Conservation (phyloP, 495 filamentous ascomycete species). For the Aspergillus incahuasiensis region DNA sequence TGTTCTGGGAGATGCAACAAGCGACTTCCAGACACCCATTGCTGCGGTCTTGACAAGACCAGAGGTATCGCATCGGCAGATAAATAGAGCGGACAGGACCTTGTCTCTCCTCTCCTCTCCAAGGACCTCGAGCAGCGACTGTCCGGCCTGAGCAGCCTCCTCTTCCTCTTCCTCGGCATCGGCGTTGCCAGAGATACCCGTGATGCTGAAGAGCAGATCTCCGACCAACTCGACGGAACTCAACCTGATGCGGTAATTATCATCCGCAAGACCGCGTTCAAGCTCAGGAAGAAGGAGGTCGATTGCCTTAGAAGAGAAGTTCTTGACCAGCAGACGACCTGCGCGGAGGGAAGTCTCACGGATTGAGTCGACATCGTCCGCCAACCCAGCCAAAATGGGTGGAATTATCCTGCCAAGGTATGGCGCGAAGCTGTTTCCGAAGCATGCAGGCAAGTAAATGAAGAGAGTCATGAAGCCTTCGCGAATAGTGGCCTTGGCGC, state of each 20-base stretch:
- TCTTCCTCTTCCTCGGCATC: slow-evolving; percentile 80
- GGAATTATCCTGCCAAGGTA: slow-evolving; percentile 96
- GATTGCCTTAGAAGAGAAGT: slow-evolving; percentile 91
- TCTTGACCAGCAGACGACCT: slow-evolving; percentile 92
- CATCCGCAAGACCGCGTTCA: slow-evolving; percentile 90
- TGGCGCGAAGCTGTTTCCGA: slow-evolving; percentile 95
- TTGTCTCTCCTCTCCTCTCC: slow-evolving; percentile 94
- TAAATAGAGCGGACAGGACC: slow-evolving; percentile 90
- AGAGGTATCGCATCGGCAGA: slow-evolving; percentile 96
- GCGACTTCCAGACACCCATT: slow-evolving; percentile 90
- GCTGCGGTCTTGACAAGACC: slow-evolving; percentile 87
- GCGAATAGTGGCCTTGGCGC: slow-evolving; percentile 81
- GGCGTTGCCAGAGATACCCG: slow-evolving; percentile 80
- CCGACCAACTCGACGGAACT: slow-evolving; percentile 97
- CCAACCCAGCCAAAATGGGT: slow-evolving; percentile 88
- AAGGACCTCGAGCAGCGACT: slow-evolving; percentile 85
- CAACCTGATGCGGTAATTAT: slow-evolving; percentile 92
- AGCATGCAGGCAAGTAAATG: slow-evolving; percentile 97
- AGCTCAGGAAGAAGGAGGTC: slow-evolving; percentile 91
- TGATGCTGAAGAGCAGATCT: slow-evolving; percentile 95
- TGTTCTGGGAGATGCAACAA: slow-evolving; percentile 87
- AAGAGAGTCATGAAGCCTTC: slow-evolving; percentile 99
- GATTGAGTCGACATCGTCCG: slow-evolving; percentile 92
- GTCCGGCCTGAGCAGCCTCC: slow-evolving; percentile 74
- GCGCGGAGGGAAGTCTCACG: slow-evolving; percentile 89